Evolutionary conservation across 345 rosid genomes (phyloP), one percentile per base, ranked within the genome.

Genomic region (Acer saccharum): DNA sequence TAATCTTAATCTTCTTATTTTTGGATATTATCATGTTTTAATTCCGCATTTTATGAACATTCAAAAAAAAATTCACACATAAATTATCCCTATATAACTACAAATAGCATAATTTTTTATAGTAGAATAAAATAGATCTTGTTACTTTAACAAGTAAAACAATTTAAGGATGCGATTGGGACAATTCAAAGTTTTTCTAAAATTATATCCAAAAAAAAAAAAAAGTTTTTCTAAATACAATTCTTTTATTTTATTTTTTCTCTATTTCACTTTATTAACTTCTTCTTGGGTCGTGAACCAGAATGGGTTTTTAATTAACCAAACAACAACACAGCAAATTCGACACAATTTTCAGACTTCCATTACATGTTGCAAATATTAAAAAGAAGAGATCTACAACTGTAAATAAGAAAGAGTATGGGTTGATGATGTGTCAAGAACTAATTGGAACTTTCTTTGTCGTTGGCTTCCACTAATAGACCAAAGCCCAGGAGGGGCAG

Each of bases 391-490:
- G 8, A 54, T 13, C 16, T 50, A 4, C 13, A 50, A 50, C 5
- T 50, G 55, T 50, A 16, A 54, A 16, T 14, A 1, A 20, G n/a
- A 5, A 3, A 13, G 52, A 8, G 74, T 1, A 76, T 23, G 79
- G 76, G 68, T 10, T 16, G 73, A 35, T 73, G 80, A 76, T 57
- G 76, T 84, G 87, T 50, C 57, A 11, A 66, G 2, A 13, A 21
- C 9, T 17, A 20, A 72, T 73, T 82, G 86, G 86, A 50, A 20
- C 25, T 4, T 7, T 2, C 7, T 23, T 65, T 55, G 80, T 77
- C 50, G 86, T 82, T 83, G 90, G 80, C 81, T 75, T 80, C 87
- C 86, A 84, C 86, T 82, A 72, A 72, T 58, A 25, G 84, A 63
- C 50, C 6, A 70, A 66, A 29, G 18, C 7, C 21, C 7, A 35